Percentiles rank a stretch among this genome's conserved stretches.
These are phyloP conservation scores for Conringia planisiliqua DNA, from an alignment of 345 rosid species.

Conservation along the genomic window DNA sequence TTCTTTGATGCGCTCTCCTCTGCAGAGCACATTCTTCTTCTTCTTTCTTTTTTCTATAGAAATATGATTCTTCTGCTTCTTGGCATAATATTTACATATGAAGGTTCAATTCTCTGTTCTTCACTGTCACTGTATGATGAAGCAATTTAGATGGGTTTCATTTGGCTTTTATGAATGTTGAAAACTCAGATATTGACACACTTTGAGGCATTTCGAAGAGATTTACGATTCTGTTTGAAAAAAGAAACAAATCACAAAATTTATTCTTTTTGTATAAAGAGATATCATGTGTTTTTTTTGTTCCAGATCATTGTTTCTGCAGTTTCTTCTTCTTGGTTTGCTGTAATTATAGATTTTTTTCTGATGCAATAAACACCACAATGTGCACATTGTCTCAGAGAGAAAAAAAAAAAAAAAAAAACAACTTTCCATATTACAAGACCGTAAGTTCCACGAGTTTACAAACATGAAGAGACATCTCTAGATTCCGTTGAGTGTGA, in stretches of 20 bases:
- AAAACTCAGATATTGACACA: too few species aligned
- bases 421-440: background rate
- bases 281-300: background rate
- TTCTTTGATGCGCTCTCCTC: constrained; percentile 13
- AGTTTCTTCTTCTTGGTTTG: background rate
- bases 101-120: background rate
- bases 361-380: background rate
- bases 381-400: constrained; percentile 4
- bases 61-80: background rate
- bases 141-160: background rate
- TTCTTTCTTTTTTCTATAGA: background rate
- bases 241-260: too few species aligned
- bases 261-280: background rate
- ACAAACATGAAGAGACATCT: background rate
- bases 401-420: background rate
- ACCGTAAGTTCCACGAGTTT: constrained; percentile 5
- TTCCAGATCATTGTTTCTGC: background rate
- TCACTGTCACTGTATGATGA: background rate
- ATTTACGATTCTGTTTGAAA: too few species aligned
- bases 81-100: background rate
- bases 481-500: constrained; percentile 75
- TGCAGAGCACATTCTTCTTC: constrained; percentile 7
- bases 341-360: background rate
- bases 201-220: too few species aligned
- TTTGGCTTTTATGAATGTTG: background rate